phyloP scores from a whole-genome alignment of 208 protist species.

The Porcisia hertigi region DNA sequence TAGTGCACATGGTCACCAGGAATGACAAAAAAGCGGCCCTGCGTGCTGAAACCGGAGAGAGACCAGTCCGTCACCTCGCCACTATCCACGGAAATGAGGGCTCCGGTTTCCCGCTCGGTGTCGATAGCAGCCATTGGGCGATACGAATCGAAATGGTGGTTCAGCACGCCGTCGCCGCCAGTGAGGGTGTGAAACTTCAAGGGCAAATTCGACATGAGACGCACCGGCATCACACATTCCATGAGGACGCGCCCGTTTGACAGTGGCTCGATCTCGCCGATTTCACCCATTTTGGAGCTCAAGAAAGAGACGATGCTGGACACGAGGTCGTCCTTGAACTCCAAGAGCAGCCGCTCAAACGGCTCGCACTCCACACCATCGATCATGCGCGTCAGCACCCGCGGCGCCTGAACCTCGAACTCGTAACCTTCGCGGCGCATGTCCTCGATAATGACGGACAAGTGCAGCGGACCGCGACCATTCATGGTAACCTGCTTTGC shows the following conservation, averaged over 20 bases:
- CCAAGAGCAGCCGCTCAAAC: constrained; percentile 77
- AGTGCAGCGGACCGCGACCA: constrained; percentile 96
- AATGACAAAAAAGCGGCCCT: constrained; percentile 88
- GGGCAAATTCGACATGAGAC: constrained; percentile 84
- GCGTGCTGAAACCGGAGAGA: constrained; percentile 64
- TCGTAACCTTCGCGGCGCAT: constrained; percentile 98
- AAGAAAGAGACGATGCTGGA: constrained; percentile 84
- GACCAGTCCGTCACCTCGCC: constrained; percentile 90
- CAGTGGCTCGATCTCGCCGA: constrained; percentile 85
- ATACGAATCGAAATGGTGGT: constrained; percentile 90
- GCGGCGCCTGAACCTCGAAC: constrained; percentile 94
- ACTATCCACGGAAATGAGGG: constrained; percentile 85
- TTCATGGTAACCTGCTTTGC: constrained; percentile 79
- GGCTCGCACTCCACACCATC: constrained; percentile 86
- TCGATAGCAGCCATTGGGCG: constrained; percentile 65
- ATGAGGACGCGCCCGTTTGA: constrained; percentile 76
- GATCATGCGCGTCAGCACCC: constrained; percentile 84
- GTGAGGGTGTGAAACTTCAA: constrained; percentile 88
- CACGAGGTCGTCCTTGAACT: constrained; percentile 80
- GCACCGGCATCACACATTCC: constrained; percentile 89
- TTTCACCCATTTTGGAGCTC: constrained; percentile 85
- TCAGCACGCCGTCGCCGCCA: constrained; percentile 83
- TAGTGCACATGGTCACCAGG: constrained; percentile 88
- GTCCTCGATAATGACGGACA: constrained; percentile 97
- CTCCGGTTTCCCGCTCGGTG: constrained; percentile 78